These are phyloP conservation scores for Aspergillus melleus DNA, from an alignment of 2,329 filamentous ascomycete species.

Conservation along the genomic window DNA sequence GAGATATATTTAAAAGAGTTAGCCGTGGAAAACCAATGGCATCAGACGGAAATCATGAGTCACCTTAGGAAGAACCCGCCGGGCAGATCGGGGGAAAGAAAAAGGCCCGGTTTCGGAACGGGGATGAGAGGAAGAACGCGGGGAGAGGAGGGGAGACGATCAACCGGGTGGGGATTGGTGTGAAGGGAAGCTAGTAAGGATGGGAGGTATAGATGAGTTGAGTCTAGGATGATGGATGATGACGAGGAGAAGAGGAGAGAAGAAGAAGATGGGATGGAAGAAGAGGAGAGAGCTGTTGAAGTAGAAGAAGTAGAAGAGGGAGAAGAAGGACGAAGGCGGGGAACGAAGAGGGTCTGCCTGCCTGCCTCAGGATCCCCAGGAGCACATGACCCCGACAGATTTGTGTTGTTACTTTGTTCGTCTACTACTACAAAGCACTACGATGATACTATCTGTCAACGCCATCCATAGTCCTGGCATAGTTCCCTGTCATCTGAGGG, in stretches of 20 bases:
- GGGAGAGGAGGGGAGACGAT: constrained; percentile 11
- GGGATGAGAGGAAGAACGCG: constrained; percentile 15
- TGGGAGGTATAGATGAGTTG: not conserved
- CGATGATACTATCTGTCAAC: too few relatives aligned
- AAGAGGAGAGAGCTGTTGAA: not conserved
- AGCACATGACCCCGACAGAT: not conserved
- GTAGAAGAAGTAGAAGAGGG: constrained; percentile 1
- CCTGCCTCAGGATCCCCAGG: not conserved
- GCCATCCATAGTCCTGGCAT: not conserved
- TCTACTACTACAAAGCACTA: too few relatives aligned
- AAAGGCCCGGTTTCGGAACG: constrained; percentile 27
- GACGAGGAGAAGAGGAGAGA: constrained; percentile 4
- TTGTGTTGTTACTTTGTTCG: not conserved
- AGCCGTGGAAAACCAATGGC: constrained; percentile 9
- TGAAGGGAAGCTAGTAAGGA: not conserved
- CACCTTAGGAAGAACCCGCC: constrained; percentile 19
- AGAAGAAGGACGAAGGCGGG: not conserved
- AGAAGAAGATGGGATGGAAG: constrained; percentile 3
- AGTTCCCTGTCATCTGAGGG: not conserved
- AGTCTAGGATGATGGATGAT: not conserved
- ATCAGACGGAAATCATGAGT: constrained; percentile 16
- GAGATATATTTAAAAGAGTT: constrained; percentile 6
- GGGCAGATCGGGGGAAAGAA: constrained; percentile 22
- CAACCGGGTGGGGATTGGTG: not conserved
- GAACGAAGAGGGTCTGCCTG: too few relatives aligned